Evolutionary conservation across 805 yeast species (phyloP).

Genomic region (Peterozyma toletana): DNA sequence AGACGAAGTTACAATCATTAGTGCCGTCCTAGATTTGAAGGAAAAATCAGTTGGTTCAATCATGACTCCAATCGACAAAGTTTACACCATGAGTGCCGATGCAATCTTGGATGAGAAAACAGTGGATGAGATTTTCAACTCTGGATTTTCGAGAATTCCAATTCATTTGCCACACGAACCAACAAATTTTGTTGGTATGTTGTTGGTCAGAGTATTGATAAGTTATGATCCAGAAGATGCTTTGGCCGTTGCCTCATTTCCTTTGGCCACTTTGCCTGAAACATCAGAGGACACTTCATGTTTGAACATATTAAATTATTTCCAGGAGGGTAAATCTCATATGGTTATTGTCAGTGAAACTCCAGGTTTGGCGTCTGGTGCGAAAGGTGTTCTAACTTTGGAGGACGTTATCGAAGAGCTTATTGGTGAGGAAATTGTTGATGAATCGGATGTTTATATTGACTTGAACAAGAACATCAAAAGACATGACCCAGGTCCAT

Average conservation of each 20-base stretch:
- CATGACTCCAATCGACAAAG: conserved; percentile 92
- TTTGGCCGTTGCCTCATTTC: conserved; percentile 85
- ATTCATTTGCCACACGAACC: conserved; percentile 89
- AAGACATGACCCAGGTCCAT: conserved; percentile 68
- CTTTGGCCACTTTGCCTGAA: conserved; percentile 93
- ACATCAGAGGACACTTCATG: conserved; percentile 90
- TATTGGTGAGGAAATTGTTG: conserved; percentile 96
- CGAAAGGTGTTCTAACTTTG: conserved; percentile 83
- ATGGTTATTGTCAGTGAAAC: conserved; percentile 87
- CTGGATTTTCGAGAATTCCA: conserved; percentile 94
- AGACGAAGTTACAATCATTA: conserved; percentile 94
- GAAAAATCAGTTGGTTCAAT: conserved; percentile 81
- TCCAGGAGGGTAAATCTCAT: conserved; percentile 96
- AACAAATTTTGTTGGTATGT: conserved; percentile 88
- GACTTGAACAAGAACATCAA: conserved; percentile 87
- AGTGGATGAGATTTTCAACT: conserved; percentile 84
- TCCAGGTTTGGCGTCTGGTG: conserved; percentile 79
- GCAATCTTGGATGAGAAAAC: conserved; percentile 73
- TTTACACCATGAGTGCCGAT: conserved; percentile 82
- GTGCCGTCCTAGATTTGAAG: conserved; percentile 88
- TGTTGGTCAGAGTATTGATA: conserved; percentile 83
- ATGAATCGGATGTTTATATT: conserved; percentile 89
- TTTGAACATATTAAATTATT: conserved; percentile 85
- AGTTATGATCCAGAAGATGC: conserved; percentile 97
- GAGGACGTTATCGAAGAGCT: conserved; percentile 98